Evolutionary conservation across 148 eudicot genomes (phyloP).

Genomic region (Beta vulgaris): DNA sequence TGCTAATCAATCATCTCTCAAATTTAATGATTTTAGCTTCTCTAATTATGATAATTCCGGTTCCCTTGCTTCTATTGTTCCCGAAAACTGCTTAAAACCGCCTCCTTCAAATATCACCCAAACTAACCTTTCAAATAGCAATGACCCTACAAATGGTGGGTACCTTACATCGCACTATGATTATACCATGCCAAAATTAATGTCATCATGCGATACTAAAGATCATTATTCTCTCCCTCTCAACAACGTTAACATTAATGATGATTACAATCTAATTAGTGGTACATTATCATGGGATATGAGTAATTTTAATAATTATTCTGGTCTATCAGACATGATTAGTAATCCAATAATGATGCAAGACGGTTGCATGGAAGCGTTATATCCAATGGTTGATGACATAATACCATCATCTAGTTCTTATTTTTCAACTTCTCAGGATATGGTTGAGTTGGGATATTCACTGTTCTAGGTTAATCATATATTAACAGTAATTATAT

Average conservation of each 20-base stretch:
- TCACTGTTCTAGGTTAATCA: conserved; percentile 46
- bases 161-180: neutral
- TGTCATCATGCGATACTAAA: conserved; percentile 10
- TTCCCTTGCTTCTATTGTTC: conserved; percentile 80
- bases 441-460: conserved; percentile 46
- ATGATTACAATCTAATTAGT: conserved; percentile 15
- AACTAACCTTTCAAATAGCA: neutral
- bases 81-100: conserved; percentile 74
- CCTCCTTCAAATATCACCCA: no score
- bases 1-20: conserved; percentile 8
- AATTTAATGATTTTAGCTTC: conserved; percentile 30
- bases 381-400: conserved; percentile 32
- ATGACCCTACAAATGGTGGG: neutral
- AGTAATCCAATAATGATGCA: conserved; percentile 22
- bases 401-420: conserved; percentile 15
- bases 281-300: conserved; percentile 40
- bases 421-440: conserved; percentile 35
- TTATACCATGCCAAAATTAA: neutral
- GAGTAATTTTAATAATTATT: conserved; percentile 10
- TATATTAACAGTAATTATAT: no score
- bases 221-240: conserved; percentile 8
- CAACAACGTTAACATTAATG: neutral
- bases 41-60: conserved; percentile 58
- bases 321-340: conserved; percentile 9
- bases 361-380: conserved; percentile 31